Evolutionary conservation across 768 basidiomycete species (phyloP), one percentile per base, ranked within the genome.

Genomic region (Boletales sp.): DNA sequence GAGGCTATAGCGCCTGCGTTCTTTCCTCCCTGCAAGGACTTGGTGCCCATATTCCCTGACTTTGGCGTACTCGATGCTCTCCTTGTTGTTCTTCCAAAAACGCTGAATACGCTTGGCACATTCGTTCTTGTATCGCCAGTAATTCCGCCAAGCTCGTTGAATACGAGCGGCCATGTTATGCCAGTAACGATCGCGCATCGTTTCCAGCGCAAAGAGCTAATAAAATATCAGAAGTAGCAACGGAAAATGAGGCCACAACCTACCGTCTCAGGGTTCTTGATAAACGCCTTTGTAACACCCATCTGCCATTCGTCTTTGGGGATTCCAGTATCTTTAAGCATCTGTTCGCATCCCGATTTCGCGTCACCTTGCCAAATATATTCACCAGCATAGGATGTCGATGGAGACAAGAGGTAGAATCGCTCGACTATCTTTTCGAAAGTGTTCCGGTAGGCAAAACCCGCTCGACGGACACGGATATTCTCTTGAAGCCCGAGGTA

Each of bases 401-500:
- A 82, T 3, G 92, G 88, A 8, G 96, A 98, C 19, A 99, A 72
- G 25, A 99, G 77, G 66, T 98, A 99, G 71, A 99, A 99, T 54
- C 96, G 80, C 68, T 98, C 94, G 35, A 99, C 90, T 90, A 99
- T 93, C 75, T 97, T 98, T 69, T 95, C 91, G 62, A 99, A 99
- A 1, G 95, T 94, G 59, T 98, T 98, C 52, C 96, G 75, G 69
- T 99, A 99, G 0, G 96, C 96, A 65, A 99, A 99, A 42, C 96
- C 96, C 19, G 96, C 96, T 52, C 96, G 82, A 48, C 96, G 86
- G 38, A 99, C 94, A 41, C 96, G 85, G 47, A 99, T 97, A 64
- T 99, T 99, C 70, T 99, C 96, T 67, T 99, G 93, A 49, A 99
- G 72, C 63, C 96, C 96, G 37, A 99, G 86, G 67, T 99, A 99